These are phyloP conservation scores for Plenodomus tracheiphilus DNA, from an alignment of 2,329 filamentous ascomycete genomes.

Conservation along the genomic window DNA sequence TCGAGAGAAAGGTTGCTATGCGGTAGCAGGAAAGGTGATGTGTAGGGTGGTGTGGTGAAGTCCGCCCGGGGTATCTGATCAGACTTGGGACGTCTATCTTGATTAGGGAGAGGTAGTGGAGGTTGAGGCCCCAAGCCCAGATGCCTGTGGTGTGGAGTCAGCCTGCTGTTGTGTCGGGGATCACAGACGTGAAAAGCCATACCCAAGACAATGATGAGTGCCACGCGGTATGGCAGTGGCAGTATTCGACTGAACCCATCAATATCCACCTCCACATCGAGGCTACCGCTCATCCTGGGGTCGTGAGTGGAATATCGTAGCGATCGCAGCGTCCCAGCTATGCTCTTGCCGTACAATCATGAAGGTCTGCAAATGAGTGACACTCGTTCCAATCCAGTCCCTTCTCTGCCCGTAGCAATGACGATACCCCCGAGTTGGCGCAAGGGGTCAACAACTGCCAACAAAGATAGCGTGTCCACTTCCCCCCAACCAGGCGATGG, in stretches of 20 bases:
- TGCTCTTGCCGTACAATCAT: slow-evolving; percentile 21
- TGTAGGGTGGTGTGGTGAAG: slow-evolving; percentile 68
- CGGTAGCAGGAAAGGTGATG: slow-evolving; percentile 86
- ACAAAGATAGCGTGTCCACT: slow-evolving; percentile 35
- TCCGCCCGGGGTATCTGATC: slow-evolving; percentile 80
- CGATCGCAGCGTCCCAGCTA: slow-evolving; percentile 26
- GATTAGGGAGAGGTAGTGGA: slow-evolving; percentile 78
- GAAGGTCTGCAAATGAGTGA: slow-evolving; percentile 6
- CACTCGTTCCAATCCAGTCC: slow-evolving; percentile 9
- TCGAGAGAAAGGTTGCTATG: slow-evolving; percentile 75
- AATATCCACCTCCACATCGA: slow-evolving; percentile 67
- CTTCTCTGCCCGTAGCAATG: background rate
- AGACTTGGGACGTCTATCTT: slow-evolving; percentile 87
- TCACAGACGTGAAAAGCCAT: slow-evolving; percentile 30
- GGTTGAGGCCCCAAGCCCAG: slow-evolving; percentile 93
- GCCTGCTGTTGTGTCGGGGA: background rate
- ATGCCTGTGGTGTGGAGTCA: slow-evolving; percentile 61
- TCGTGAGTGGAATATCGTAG: slow-evolving; percentile 22
- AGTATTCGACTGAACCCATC: slow-evolving; percentile 87
- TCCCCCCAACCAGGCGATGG: slow-evolving; percentile 22
- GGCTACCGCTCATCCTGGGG: slow-evolving; percentile 70
- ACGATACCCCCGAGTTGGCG: slow-evolving; percentile 6
- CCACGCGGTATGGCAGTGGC: slow-evolving; percentile 86
- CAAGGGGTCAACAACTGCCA: slow-evolving; percentile 15
- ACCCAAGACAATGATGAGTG: slow-evolving; percentile 85